Base-by-base conservation (phyloP, 371 early-diverging fungal genomes). In the Mucor circinelloides region DNA sequence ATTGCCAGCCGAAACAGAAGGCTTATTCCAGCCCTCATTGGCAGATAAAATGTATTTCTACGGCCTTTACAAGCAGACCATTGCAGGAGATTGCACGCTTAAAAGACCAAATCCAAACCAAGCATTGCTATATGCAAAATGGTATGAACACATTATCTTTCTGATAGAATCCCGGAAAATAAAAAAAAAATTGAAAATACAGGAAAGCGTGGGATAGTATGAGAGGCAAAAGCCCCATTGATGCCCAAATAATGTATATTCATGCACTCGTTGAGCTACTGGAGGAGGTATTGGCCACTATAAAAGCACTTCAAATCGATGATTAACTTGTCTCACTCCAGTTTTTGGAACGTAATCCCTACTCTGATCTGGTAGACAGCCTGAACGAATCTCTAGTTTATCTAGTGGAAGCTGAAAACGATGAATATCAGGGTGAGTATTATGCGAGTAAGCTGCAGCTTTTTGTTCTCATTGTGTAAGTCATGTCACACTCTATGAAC, bases 61-160 rank as follows among this genome's bases (percentile, higher is more conserved):
- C 79, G 89, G 81, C 12, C 78, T 86, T 36, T 94, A 84, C 87
- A 94, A 95, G 83, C 94, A 95, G 72, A 86, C 84, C 10, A 87
- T 80, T 31, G 76, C 81, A 36, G 94, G 95, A 32, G 90, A 93
- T 64, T 87, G 88, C 80, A 68, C 68, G 38, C 80, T 85, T 13
- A 64, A 80, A 58, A 68, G 68, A 69, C 79, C 72, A 10, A 72
- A 74, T 13, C 67, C 74, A 40, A 66, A 62, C 3, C 58, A 70
- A 50, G 23, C 74, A 12, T 67, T 72, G 8, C 56, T 64, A 27
- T 71, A 73, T 64, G 77, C 77, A 28, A 77, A 79, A 67, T 79
- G 80, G 80, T 79, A 74, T 48, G 17, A 42, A 36, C 8, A 56
- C 6, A 32, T 19, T 13, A 0, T 36, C 1, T 8, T 36, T 36